A percentile compares a stretch with the other conserved stretches of the same genome.
Conservation (phyloP, 2,329 filamentous ascomycete species). For the Rugonectria rugulosa region DNA sequence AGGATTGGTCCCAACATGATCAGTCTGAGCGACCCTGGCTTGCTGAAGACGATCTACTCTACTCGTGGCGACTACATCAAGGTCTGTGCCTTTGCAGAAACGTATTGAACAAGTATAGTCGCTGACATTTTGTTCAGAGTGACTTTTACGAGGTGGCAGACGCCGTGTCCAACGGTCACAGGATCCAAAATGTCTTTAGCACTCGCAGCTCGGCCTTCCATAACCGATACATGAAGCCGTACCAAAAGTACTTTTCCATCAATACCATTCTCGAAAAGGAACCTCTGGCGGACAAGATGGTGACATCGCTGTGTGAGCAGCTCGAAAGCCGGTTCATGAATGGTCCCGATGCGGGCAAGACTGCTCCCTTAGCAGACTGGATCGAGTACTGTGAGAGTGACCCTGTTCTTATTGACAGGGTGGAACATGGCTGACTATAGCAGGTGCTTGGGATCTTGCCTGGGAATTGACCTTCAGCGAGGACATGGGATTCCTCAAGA, state of each 20-base stretch:
- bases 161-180: constrained; percentile 4
- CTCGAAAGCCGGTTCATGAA: constrained; percentile 9
- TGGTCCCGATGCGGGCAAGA: not conserved
- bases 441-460: constrained; percentile 7
- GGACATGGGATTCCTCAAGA: constrained; percentile 11
- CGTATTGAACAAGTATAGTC: not conserved
- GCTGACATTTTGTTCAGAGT: constrained; percentile 2
- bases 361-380: constrained; percentile 4
- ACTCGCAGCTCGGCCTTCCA: constrained; percentile 4
- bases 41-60: constrained; percentile 9
- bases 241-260: constrained; percentile 10
- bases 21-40: constrained; percentile 9
- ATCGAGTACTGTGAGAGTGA: constrained; percentile 5
- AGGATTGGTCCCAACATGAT: constrained; percentile 13
- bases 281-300: constrained; percentile 1
- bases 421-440: not conserved
- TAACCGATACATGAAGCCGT: constrained; percentile 9
- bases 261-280: constrained; percentile 1
- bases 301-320: not conserved
- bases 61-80: constrained; percentile 7
- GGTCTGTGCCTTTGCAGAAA: not conserved
- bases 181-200: constrained; percentile 12
- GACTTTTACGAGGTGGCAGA: constrained; percentile 11
- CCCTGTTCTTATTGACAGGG: not conserved
- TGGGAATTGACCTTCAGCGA: constrained; percentile 9